These are phyloP conservation scores for Solanum dulcamara DNA, from an alignment of 257 asterid genomes.

Conservation along the genomic window DNA sequence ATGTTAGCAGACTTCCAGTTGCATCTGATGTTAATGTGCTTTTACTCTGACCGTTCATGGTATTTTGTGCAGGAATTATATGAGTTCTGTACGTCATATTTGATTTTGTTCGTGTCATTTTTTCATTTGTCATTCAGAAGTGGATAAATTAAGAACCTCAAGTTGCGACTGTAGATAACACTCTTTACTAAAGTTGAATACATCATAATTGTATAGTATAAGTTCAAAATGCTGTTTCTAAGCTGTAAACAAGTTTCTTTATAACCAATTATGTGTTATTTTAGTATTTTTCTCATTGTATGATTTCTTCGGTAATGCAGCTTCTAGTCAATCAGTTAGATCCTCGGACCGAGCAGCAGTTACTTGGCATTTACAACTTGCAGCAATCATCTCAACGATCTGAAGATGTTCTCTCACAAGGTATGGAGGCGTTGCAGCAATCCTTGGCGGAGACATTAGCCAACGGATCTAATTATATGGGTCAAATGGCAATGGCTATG, in stretches of 20 bases:
- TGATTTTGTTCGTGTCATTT: not conserved
- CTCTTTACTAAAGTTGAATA: not conserved
- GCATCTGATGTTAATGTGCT: not conserved
- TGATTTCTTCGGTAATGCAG: constrained; percentile 30
- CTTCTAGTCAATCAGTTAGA: constrained; percentile 72
- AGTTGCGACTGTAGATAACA: not conserved
- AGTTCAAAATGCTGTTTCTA: not conserved
- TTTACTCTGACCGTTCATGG: not conserved
- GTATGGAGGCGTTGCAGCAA: constrained; percentile 89
- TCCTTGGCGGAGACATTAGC: constrained; percentile 86
- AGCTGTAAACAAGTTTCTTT: not conserved
- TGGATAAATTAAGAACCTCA: not conserved
- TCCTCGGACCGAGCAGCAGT: constrained; percentile 85
- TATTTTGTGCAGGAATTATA: not conserved
- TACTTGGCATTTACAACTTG: constrained; percentile 48
- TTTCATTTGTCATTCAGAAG: not conserved
- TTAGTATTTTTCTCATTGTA: not conserved
- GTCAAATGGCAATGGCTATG: constrained; percentile 99
- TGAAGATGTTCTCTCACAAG: constrained; percentile 94
- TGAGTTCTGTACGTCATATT: not conserved
- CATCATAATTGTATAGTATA: not conserved
- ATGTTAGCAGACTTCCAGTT: not conserved
- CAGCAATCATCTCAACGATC: constrained; percentile 84
- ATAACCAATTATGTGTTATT: not conserved
- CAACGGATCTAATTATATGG: constrained; percentile 74